Evolutionary conservation across 257 asterid species (phyloP).

Genomic region (Mitragyna speciosa): DNA sequence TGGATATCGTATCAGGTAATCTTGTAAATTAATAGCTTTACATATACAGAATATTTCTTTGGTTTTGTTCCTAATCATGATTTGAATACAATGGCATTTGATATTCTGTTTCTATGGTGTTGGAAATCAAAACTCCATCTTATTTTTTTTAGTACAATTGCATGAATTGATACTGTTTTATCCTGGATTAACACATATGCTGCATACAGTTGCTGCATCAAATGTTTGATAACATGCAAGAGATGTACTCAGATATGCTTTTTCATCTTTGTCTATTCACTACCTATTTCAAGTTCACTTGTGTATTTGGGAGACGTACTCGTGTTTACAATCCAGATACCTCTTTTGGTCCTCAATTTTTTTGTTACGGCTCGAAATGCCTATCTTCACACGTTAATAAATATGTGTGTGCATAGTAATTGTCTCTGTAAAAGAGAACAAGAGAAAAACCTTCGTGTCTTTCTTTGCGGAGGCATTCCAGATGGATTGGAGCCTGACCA

Average conservation of each 20-base stretch:
- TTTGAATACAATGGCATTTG: neutral
- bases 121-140: neutral
- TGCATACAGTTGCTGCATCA: neutral
- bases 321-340: neutral
- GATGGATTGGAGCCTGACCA: no score
- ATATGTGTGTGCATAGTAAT: no score
- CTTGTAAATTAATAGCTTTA: neutral
- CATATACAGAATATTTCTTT: neutral
- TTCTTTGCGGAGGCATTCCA: no score
- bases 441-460: no score
- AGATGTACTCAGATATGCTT: neutral
- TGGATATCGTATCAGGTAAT: constrained; percentile 96
- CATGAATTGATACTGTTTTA: neutral
- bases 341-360: neutral
- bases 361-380: neutral
- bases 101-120: neutral
- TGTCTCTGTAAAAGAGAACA: no score
- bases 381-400: no score
- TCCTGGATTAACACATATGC: neutral
- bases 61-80: neutral
- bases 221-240: no score
- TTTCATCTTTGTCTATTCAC: neutral
- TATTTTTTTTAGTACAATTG: neutral
- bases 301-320: neutral
- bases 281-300: no score